These are phyloP conservation scores for Zizania latifolia DNA, from an alignment of 176 grass and related monocot genomes.

Conservation along the genomic window DNA sequence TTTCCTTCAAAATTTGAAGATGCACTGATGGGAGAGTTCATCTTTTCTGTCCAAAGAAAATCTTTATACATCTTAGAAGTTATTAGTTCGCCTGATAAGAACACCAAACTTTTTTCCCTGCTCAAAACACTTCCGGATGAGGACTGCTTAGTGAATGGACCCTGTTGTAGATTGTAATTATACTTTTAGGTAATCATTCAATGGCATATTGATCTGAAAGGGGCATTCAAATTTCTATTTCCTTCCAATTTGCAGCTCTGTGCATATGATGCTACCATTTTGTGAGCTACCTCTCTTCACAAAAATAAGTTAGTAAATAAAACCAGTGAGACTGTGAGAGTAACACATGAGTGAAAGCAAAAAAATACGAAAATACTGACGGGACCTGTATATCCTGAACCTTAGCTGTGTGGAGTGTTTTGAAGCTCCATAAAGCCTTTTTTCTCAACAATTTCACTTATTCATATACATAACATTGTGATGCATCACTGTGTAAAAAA, in stretches of 20 bases:
- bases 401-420: neutral
- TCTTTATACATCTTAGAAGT: neutral
- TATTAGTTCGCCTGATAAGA: neutral
- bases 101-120: neutral
- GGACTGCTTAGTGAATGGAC: neutral
- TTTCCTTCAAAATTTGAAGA: neutral
- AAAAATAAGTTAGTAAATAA: neutral
- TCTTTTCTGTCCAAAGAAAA: neutral
- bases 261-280: slow-evolving; percentile 4
- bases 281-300: neutral
- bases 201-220: neutral
- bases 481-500: neutral
- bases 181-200: neutral
- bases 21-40: neutral
- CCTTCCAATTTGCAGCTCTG: neutral
- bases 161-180: slow-evolving; percentile 1
- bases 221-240: neutral
- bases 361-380: neutral
- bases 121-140: neutral
- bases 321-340: neutral
- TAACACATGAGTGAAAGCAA: neutral
- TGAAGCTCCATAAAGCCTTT: slow-evolving; percentile 10
- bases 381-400: slow-evolving; percentile 1
- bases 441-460: neutral
- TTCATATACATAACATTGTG: neutral